phyloP scores from a whole-genome alignment of 176 grass and related monocot species.

The Juncus effusus region DNA sequence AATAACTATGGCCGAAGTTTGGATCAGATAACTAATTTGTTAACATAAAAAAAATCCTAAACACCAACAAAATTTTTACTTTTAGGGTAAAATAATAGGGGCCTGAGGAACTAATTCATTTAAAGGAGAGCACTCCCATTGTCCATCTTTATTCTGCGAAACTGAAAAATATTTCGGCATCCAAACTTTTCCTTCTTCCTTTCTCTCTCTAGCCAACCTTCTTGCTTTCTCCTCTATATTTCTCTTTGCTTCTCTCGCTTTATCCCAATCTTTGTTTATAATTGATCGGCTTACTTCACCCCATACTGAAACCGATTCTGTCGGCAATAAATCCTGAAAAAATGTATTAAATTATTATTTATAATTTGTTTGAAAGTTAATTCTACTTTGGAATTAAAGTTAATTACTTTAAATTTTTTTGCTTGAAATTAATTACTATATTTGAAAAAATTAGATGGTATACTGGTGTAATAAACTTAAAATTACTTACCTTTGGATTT shows the following conservation, averaged over 20 bases:
- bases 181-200: constrained; percentile 55
- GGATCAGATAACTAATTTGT: not conserved
- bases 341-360: constrained; percentile 1
- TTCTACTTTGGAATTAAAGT: not conserved
- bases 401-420: too few species aligned
- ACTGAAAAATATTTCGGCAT: constrained; percentile 72
- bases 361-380: not conserved
- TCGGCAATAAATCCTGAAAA: constrained; percentile 40
- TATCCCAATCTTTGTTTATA: constrained; percentile 74
- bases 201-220: constrained; percentile 54
- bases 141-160: constrained; percentile 49
- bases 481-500: constrained; percentile 41
- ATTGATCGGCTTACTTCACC: constrained; percentile 58
- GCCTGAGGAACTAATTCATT: constrained; percentile 40
- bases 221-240: constrained; percentile 64
- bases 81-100: constrained; percentile 40
- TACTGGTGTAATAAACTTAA: too few species aligned
- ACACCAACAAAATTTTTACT: too few species aligned
- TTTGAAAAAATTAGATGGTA: too few species aligned
- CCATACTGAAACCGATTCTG: constrained; percentile 66
- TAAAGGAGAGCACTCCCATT: constrained; percentile 75
- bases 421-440: not conserved
- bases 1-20: not conserved
- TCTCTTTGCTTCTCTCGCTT: constrained; percentile 54
- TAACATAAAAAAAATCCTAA: too few species aligned